Base-by-base conservation (phyloP, 2,329 filamentous ascomycete genomes). In the Sarocladiaceae sp. region DNA sequence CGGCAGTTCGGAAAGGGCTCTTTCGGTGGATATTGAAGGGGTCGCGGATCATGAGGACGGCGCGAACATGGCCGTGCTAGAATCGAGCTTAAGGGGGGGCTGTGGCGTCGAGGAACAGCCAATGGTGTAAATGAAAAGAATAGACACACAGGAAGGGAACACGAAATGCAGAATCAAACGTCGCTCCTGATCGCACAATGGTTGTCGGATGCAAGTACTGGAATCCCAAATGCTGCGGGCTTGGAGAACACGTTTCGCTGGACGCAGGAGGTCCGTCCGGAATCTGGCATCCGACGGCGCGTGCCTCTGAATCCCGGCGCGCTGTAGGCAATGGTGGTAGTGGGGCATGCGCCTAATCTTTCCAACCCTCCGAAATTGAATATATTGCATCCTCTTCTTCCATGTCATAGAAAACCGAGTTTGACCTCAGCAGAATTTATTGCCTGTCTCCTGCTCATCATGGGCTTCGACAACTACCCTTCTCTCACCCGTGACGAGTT, bases 401-500 rank as follows among this genome's bases (percentile, higher is more conserved):
- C n/a, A n/a, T n/a, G n/a, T n/a, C n/a, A n/a, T n/a, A n/a, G n/a
- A n/a, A n/a, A n/a, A n/a, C n/a, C n/a, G n/a, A n/a, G n/a, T n/a
- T n/a, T n/a, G n/a, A n/a, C n/a, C n/a, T n/a, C n/a, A n/a, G n/a
- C n/a, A n/a, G n/a, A n/a, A n/a, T n/a, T n/a, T n/a, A n/a, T n/a
- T n/a, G n/a, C n/a, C 26, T 29, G 26, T 13, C 26, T 29, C 9
- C n/a, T 23, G 27, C 15, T 3, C 13, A 47, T 20, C 34, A 66
- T 66, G 61, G 66, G 66, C 11, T 73, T 78, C 54, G 53, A 61
- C 47, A 64, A 70, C 42, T 88, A 82, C 56, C 83, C 83, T 6
- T 76, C 74, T 47, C 70, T 88, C 21, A 74, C 64, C 10, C 55
- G 64, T 10, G 71, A 78, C 32, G 82, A 87, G 56, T 88, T 88